Conservation (phyloP, 495 filamentous ascomycete genomes). For the Pseudomonodictys pantanalensis region DNA sequence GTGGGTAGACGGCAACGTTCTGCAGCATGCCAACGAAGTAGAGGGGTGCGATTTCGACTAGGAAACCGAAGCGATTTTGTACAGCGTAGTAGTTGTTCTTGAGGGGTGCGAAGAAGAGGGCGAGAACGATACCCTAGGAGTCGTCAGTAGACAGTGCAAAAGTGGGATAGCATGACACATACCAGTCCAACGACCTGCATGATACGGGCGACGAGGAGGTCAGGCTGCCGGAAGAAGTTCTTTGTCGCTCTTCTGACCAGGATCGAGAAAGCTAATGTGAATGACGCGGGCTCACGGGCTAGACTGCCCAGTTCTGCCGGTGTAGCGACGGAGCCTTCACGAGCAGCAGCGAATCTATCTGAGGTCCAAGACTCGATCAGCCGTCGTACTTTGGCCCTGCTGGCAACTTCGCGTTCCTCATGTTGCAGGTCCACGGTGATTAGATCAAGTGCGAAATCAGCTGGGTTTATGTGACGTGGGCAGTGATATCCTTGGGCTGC, state of each 20-base stretch:
- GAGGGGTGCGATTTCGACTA: slow-evolving; percentile 66
- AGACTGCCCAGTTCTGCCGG: slow-evolving; percentile 69
- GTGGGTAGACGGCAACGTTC: slow-evolving; percentile 69
- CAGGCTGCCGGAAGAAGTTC: slow-evolving; percentile 66
- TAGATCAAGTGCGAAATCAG: slow-evolving; percentile 72
- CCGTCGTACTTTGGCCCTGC: slow-evolving; percentile 54
- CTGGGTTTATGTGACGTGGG: slow-evolving; percentile 65
- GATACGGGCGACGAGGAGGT: slow-evolving; percentile 59
- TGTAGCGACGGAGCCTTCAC: slow-evolving; percentile 50
- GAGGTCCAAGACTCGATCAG: slow-evolving; percentile 55
- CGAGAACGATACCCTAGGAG: slow-evolving; percentile 62
- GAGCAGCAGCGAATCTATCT: slow-evolving; percentile 20
- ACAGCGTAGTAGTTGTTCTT: slow-evolving; percentile 64
- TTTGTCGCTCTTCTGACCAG: slow-evolving; percentile 61
- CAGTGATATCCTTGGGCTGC: slow-evolving; percentile 57
- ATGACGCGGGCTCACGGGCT: slow-evolving; percentile 57
- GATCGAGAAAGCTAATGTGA: slow-evolving; percentile 60
- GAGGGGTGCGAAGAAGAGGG: slow-evolving; percentile 70
- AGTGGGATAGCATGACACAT: too few species aligned
- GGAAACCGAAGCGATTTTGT: slow-evolving; percentile 67
- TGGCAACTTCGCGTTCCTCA: slow-evolving; percentile 55
- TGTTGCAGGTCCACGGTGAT: slow-evolving; percentile 71
- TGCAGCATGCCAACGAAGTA: slow-evolving; percentile 77
- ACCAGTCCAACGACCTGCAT: slow-evolving; percentile 67
- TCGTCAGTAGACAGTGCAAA: too few species aligned